Percentiles rank a stretch among this genome's conserved stretches.
phyloP scores from a whole-genome alignment of 129 eudicot genomes.

The Daucus carota region DH1_v3.0 NC_030384.2:42228001-42228500 shows the following conservation, averaged over 20 bases:
- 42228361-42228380: too few relatives aligned
- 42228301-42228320: background rate
- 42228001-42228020: background rate
- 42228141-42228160: background rate
- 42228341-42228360: background rate
- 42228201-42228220: background rate
- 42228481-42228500: too few relatives aligned
- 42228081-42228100: background rate
- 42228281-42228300: background rate
- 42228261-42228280: background rate
- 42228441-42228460: background rate
- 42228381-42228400: too few relatives aligned
- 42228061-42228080: background rate
- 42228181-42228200: background rate
- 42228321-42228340: background rate
- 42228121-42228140: background rate
- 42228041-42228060: background rate
- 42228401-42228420: too few relatives aligned
- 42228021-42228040: background rate
- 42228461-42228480: too few relatives aligned
- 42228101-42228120: background rate
- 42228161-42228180: background rate
- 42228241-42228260: background rate
- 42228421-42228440: too few relatives aligned
- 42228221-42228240: background rate